Evolutionary conservation across 495 filamentous ascomycete genomes (phyloP), one percentile per base, ranked within the genome.

Genomic region (Amphirosellinia nigrospora): DNA sequence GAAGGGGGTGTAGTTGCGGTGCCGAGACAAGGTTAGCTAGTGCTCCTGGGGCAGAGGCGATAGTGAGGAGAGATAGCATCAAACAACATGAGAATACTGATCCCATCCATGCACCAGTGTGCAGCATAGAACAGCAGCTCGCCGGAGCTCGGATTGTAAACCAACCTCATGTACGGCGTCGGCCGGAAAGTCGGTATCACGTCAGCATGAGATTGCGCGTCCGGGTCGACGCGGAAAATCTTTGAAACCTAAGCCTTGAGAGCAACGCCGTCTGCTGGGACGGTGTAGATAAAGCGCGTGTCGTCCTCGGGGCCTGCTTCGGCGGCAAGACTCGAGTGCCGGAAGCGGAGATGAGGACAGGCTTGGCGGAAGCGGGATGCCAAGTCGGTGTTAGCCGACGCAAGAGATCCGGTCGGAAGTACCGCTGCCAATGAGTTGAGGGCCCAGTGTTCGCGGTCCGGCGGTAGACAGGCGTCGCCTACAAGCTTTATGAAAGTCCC

Each of bases 201-300:
- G 43, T 46, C 43, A n/a, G 19, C 43, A 0, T 16, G 21, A 16
- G 16, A 46, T n/a, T 16, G 16, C 19, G 43, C 43, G 8, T 46
- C 43, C 19, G 43, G 5, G 9, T 0, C 43, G 19, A 46, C 19
- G 5, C 7, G 19, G 19, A 46, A 46, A 16, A 19, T 46, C 7
- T 16, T 16, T 7, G 43, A 46, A 1, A 46, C 41, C 41, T 5
- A 45, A 16, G 41, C 41, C 0, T 45, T 16, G 19, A 46, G 43
- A 7, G 43, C 43, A 7, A 19, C 43, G 43, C 19, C 19, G 3
- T 46, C 43, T 1, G n/a, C n/a, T 9, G n/a, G 8, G 45, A 48
- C n/a, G 45, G 45, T 48, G 45, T 48, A 48, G n/a, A 48, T 48
- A n/a, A 48, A 23, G n/a, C 45, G n/a, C n/a, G 45, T 48, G 19